A percentile compares a stretch with the other conserved stretches of the same genome.
phyloP scores from a whole-genome alignment of 2,329 filamentous ascomycete genomes.

The Cercospora sp. region DNA sequence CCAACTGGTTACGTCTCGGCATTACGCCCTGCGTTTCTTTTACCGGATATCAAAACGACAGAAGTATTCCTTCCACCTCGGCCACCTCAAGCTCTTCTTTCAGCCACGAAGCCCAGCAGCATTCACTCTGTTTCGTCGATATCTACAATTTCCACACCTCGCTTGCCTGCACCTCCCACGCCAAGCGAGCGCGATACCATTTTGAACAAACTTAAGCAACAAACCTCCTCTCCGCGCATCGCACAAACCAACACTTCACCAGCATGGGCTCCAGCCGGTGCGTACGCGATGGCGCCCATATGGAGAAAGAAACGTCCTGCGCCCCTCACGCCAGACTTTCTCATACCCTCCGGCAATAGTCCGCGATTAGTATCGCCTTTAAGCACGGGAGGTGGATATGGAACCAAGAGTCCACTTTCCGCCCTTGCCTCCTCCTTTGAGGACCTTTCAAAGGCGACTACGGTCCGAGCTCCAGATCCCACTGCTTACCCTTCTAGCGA shows the following conservation, averaged over 20 bases:
- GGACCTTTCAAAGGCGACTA: not conserved
- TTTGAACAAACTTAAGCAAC: not conserved
- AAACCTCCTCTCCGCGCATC: not conserved
- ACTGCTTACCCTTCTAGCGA: not conserved
- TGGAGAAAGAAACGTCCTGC: conserved; percentile 11
- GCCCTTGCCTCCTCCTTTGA: not conserved
- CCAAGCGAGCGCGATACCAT: not conserved
- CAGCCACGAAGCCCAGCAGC: conserved; percentile 7
- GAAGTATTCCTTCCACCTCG: conserved; percentile 15
- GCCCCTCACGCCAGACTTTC: not conserved
- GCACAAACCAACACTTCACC: not conserved
- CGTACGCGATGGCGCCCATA: conserved; percentile 5
- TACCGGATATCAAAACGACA: conserved; percentile 7
- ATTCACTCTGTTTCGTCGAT: not conserved
- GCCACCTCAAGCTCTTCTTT: conserved; percentile 6
- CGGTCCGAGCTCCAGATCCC: not conserved
- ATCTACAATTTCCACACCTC: not conserved
- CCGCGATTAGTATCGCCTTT: not conserved
- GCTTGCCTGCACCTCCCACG: not conserved
- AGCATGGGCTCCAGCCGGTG: conserved; percentile 7
- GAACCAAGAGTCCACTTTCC: not conserved
- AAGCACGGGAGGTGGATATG: not conserved
- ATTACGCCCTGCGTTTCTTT: not conserved
- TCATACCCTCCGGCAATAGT: not conserved
- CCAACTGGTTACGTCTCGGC: conserved; percentile 7